These are phyloP conservation scores for Musa acuminata DNA, from an alignment of 176 grass and related monocot species.

Conservation along the genomic window DNA sequence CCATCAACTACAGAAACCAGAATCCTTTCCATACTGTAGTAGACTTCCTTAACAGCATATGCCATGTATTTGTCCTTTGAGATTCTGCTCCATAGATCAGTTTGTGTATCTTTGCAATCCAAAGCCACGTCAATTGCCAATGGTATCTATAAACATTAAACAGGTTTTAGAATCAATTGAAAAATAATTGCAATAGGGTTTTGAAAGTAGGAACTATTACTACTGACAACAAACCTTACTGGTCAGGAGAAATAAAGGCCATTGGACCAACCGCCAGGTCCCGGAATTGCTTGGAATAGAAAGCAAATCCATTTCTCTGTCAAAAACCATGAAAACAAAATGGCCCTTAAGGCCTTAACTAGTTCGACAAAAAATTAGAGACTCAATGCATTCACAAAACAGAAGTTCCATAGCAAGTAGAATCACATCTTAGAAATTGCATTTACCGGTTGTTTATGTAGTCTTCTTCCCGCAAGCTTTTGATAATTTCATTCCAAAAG, in stretches of 20 bases:
- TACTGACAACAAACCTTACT: conserved; percentile 55
- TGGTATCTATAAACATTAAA: conserved; percentile 57
- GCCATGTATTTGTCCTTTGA: conserved; percentile 92
- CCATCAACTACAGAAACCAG: conserved; percentile 62
- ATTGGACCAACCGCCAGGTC: conserved; percentile 70
- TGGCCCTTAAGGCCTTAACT: neutral
- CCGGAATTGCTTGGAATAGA: conserved; percentile 94
- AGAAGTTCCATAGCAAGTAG: neutral
- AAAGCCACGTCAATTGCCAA: conserved; percentile 86
- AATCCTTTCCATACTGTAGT: conserved; percentile 73
- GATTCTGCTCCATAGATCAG: conserved; percentile 76
- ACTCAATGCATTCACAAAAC: no score
- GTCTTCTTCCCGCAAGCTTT: conserved; percentile 94
- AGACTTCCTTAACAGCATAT: conserved; percentile 91
- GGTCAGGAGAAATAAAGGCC: conserved; percentile 95
- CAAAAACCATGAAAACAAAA: conserved; percentile 15
- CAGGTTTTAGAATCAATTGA: conserved; percentile 21
- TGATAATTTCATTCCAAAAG: conserved; percentile 99
- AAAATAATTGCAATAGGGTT: neutral
- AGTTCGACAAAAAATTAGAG: neutral
- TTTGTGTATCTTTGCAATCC: conserved; percentile 63
- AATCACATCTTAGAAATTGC: neutral
- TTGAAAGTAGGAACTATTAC: conserved; percentile 12
- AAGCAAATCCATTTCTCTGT: conserved; percentile 95
- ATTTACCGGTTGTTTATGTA: conserved; percentile 73